Base-by-base conservation (phyloP, 2,329 filamentous ascomycete genomes). In the Penicillium sp. region DNA sequence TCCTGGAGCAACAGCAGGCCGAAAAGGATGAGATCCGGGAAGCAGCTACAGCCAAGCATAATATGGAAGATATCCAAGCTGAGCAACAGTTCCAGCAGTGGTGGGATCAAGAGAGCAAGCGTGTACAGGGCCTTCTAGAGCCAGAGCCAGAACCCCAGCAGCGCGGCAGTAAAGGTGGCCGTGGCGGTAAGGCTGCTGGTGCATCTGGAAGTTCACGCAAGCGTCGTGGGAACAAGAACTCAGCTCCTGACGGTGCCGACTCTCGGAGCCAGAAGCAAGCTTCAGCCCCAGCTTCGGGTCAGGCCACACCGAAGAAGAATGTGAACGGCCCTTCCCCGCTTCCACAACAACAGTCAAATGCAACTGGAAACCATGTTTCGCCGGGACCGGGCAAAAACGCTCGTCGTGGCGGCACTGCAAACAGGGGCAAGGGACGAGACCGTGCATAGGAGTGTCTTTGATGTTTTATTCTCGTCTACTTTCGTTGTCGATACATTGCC, bases 71-170 rank as follows among this genome's bases (percentile, higher is more conserved):
- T 61, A 99, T 99, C 57, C 95, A 99, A 72, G 87, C 95, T 63
- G 95, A 99, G 75, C 95, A 99, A 70, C 91, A 91, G 51, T 99
- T 99, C 71, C 91, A 97, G 71, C 88, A 96, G 71, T 76, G 74
- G 74, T 75, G 72, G 72, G 72, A 76, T 24, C 68, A 75, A 55
- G 72, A 74, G 51, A 74, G 73, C 52, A 72, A 70, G 56, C 68
- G 74, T 29, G 63, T 75, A 8, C 73, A 74, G 60, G 68, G 70
- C 3, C 58, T 74, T 19, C 55, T 68, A 6, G 69, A 64, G 11
- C 48, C 62, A 2, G 47, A 27, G 33, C 45, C 39, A 21, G 35
- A 39, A 39, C n/a, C 41, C 10, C 59, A 58, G 26, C 55, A 66
- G 48, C 50, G 52, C 14, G 43, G 56, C 14, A 55, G 58, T 3